Percentiles rank a stretch among this genome's conserved stretches.
Evolutionary conservation across 1,284 basidiomycete genomes (phyloP).

Genomic region (Earliella scabrosa): DNA sequence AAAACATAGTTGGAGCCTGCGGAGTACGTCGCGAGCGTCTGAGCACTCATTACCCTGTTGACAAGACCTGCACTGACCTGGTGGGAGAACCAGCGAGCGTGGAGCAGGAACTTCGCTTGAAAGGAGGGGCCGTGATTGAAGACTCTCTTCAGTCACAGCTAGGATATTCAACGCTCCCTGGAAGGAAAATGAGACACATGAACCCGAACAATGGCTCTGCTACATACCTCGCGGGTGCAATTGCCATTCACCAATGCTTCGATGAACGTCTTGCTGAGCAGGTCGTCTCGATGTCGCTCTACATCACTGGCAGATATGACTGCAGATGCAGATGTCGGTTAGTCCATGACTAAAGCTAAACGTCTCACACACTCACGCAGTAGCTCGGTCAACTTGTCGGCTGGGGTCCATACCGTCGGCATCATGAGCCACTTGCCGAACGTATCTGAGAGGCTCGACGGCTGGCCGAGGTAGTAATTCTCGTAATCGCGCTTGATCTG

Average conservation of each 20-base stretch:
- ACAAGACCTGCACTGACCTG: conserved; percentile 17
- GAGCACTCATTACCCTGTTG: neutral
- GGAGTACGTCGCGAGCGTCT: neutral
- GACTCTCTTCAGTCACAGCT: conserved; percentile 20
- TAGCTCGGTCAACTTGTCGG: conserved; percentile 32
- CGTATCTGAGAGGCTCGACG: conserved; percentile 29
- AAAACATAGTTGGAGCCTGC: conserved; percentile 29
- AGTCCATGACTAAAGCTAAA: too few relatives aligned
- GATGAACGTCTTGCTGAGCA: conserved; percentile 29
- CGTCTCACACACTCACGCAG: neutral
- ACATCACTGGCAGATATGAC: conserved; percentile 22
- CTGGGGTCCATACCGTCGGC: conserved; percentile 31
- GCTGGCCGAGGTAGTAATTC: conserved; percentile 36
- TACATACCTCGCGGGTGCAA: conserved; percentile 25
- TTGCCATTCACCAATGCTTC: conserved; percentile 33
- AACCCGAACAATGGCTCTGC: too few relatives aligned
- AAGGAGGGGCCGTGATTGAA: conserved; percentile 22
- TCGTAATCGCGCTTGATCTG: conserved; percentile 31
- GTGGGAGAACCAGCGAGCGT: conserved; percentile 29
- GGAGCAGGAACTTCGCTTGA: conserved; percentile 24
- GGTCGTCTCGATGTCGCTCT: conserved; percentile 29
- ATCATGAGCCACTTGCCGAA: conserved; percentile 27
- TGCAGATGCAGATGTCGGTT: too few relatives aligned
- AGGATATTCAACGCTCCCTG: conserved; percentile 14
- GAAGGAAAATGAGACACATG: neutral